Conservation (phyloP, 805 yeast genomes). For the Starmera dryadoides region DNA sequence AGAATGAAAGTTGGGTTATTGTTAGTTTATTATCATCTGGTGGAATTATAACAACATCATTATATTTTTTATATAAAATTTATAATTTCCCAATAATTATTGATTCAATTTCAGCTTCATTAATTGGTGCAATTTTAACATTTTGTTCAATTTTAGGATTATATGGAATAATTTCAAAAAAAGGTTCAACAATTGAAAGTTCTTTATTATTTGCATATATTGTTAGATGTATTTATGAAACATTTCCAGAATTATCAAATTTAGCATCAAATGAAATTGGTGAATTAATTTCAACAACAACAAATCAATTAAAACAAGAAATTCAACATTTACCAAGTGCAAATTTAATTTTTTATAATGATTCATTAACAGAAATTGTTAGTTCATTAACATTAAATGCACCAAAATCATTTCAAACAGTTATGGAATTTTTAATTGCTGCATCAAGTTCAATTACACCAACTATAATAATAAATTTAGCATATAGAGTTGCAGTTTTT, state of each 20-base stretch:
- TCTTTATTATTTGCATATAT: conserved; percentile 83
- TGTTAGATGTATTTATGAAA: conserved; percentile 87
- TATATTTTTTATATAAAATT: conserved; percentile 76
- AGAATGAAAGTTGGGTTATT: conserved; percentile 72
- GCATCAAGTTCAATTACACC: conserved; percentile 58
- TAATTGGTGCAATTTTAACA: conserved; percentile 81
- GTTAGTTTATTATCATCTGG: conserved; percentile 67
- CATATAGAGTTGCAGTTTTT: conserved; percentile 80
- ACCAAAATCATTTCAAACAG: conserved; percentile 22
- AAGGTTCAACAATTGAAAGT: conserved; percentile 87
- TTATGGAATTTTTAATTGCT: conserved; percentile 35
- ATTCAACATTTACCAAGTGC: conserved; percentile 23
- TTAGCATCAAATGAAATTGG: conserved; percentile 37
- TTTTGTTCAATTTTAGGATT: conserved; percentile 65
- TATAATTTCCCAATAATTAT: conserved; percentile 68
- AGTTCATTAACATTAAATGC: conserved; percentile 15
- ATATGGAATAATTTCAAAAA: conserved; percentile 75
- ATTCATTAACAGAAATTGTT: conserved; percentile 17
- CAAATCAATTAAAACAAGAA: conserved; percentile 24
- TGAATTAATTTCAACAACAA: conserved; percentile 28
- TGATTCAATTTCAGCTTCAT: conserved; percentile 63
- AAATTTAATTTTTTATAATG: conserved; percentile 17
- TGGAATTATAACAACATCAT: conserved; percentile 63
- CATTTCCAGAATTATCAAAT: conserved; percentile 80
- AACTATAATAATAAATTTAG: conserved; percentile 72